Base-by-base conservation (phyloP, 2,329 filamentous ascomycete genomes). In the Tetracladium maxilliforme region DNA sequence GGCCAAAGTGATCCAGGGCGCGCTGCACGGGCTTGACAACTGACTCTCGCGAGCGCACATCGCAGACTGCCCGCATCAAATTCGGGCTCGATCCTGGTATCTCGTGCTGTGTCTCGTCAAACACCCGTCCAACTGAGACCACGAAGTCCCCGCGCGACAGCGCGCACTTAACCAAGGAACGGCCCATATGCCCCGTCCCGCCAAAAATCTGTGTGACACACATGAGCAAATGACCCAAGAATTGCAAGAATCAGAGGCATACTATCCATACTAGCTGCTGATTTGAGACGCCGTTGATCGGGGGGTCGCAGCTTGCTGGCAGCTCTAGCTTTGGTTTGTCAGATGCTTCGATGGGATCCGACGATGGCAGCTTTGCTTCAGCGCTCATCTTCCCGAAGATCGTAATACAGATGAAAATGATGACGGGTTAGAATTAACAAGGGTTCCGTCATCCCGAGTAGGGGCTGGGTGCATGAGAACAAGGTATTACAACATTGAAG, bases 121-220 rank as follows among this genome's bases (percentile, higher is more conserved):
- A 72, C 10, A 74, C 75, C 34, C 82, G 75, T 7, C 90, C 90
- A 7, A 94, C 86, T 6, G 83, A 83, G 4, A 76, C 74, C 29
- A 94, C 87, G 25, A 75, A 64, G 46, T 98, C 90, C 38, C 78
- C 77, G 39, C 83, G 78, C 10, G 70, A 61, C 13, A 95, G 63
- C 10, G 80, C 83, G 27, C 69, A 72, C 42, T 90, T 87, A 31
- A 87, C 81, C 12, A 95, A 69, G 6, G 81, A 92, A 26, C 83
- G 76, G 30, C 90, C 90, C 64, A 95, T 92, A 43, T 98, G 90
- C 28, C 90, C 90, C n/a, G 86, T 94, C 24, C 83, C 86, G 24
- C 90, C 90, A 51, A 94, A 98, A 27, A 95, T 62, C 82, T 84
- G 31, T 26, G n/a, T 19, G 25, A 15, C n/a, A 23, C 7, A 16